Conservation (phyloP, 208 protist genomes). For the Acanthamoeba healyi region DNA sequence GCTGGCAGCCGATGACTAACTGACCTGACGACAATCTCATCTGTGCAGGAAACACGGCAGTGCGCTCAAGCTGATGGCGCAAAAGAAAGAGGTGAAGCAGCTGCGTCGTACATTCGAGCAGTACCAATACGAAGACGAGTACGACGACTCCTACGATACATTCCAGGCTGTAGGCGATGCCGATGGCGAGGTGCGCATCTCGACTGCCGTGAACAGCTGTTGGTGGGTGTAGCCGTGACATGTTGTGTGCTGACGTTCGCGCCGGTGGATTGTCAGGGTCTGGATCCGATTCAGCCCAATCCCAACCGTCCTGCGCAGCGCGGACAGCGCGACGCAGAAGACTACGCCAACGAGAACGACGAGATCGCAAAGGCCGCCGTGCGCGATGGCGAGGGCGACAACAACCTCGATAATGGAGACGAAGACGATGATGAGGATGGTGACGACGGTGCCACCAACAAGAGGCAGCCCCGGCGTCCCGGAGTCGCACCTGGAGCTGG, state of each 20-base stretch:
- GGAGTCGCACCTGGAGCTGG: too few relatives aligned
- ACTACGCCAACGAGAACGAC: too few relatives aligned
- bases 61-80: constrained; percentile 42
- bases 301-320: constrained; percentile 26
- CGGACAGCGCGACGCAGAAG: background rate
- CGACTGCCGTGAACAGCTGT: too few relatives aligned
- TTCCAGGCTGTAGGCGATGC: constrained; percentile 60
- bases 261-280: background rate
- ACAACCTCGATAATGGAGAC: background rate
- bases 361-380: background rate
- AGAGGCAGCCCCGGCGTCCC: too few relatives aligned
- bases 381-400: background rate
- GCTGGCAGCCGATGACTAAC: background rate
- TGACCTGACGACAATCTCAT: background rate
- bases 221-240: background rate
- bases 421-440: background rate
- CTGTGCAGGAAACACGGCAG: background rate
- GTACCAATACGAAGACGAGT: constrained; percentile 76
- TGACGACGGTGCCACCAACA: background rate
- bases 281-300: constrained; percentile 44
- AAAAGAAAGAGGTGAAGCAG: constrained; percentile 58
- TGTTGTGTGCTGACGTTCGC: background rate
- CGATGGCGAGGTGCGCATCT: constrained; percentile 26
- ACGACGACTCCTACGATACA: constrained; percentile 73
- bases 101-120: constrained; percentile 33